Evolutionary conservation across 768 basidiomycete species (phyloP).

Genomic region (Lentinula lateritia): DNA sequence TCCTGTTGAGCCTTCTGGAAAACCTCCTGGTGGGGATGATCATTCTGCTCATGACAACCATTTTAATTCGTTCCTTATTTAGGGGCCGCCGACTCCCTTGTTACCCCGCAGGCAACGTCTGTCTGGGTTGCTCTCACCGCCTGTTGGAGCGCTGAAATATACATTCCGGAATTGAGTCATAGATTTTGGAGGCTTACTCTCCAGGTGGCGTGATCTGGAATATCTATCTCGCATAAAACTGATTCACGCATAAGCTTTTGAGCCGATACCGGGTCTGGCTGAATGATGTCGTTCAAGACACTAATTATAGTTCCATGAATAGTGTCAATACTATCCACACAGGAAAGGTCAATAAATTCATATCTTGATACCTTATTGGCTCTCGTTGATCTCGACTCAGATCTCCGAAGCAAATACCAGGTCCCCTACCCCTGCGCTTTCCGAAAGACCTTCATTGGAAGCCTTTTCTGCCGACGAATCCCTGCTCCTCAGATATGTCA

Average conservation of each 20-base stretch:
- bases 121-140: constrained; percentile 68
- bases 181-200: constrained; percentile 90
- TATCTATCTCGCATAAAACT: not conserved
- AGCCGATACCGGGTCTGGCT: constrained; percentile 80
- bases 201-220: constrained; percentile 54
- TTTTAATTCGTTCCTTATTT: not conserved
- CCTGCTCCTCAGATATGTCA: constrained; percentile 58
- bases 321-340: constrained; percentile 18
- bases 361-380: not conserved
- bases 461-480: constrained; percentile 56
- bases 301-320: constrained; percentile 15
- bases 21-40: not conserved
- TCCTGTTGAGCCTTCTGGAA: constrained; percentile 13
- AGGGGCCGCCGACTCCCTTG: constrained; percentile 25
- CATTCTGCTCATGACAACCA: not conserved
- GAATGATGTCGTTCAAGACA: constrained; percentile 41
- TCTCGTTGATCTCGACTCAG: constrained; percentile 5
- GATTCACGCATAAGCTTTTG: constrained; percentile 49
- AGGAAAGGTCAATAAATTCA: constrained; percentile 25
- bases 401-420: constrained; percentile 22
- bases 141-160: constrained; percentile 87
- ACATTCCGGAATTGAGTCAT: constrained; percentile 73
- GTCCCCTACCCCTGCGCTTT: constrained; percentile 44
- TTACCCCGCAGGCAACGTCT: constrained; percentile 59
- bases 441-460: constrained; percentile 50